Evolutionary conservation across 1,284 basidiomycete genomes (phyloP).

Genomic region (Moniliophthora roreri): DNA sequence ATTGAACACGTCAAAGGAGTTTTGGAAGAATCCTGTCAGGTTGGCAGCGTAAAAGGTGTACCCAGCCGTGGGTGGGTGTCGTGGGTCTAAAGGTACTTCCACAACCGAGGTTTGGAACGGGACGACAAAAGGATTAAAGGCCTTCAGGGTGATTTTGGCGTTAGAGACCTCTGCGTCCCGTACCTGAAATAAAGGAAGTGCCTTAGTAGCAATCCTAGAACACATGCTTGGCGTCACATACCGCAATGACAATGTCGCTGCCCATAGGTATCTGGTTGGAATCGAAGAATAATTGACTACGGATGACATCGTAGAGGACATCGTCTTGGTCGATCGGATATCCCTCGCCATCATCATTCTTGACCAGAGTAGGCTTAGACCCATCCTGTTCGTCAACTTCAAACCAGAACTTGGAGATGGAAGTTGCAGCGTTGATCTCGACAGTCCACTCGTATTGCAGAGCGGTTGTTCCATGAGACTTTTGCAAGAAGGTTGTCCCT

Average conservation of each 20-base stretch:
- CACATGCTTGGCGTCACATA: background rate
- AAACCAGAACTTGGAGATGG: background rate
- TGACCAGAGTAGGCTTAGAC: background rate
- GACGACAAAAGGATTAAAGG: background rate
- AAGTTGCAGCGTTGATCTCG: background rate
- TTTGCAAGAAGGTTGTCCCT: background rate
- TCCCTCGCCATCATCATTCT: background rate
- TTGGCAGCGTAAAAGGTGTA: background rate
- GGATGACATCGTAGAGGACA: background rate
- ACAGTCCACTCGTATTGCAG: background rate
- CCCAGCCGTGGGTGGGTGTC: background rate
- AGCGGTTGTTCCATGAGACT: background rate
- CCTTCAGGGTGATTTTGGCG: background rate
- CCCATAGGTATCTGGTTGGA: background rate
- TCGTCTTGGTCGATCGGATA: background rate
- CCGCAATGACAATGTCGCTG: background rate
- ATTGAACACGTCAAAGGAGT: background rate
- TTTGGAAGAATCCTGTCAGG: background rate
- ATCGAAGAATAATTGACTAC: background rate
- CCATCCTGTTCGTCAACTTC: background rate
- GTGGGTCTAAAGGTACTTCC: background rate
- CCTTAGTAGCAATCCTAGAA: background rate
- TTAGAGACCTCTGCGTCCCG: background rate
- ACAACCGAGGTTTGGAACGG: background rate
- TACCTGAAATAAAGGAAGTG: background rate